Evolutionary conservation across 768 basidiomycete genomes (phyloP).

Genomic region (Lactifluus subvellereus): DNA sequence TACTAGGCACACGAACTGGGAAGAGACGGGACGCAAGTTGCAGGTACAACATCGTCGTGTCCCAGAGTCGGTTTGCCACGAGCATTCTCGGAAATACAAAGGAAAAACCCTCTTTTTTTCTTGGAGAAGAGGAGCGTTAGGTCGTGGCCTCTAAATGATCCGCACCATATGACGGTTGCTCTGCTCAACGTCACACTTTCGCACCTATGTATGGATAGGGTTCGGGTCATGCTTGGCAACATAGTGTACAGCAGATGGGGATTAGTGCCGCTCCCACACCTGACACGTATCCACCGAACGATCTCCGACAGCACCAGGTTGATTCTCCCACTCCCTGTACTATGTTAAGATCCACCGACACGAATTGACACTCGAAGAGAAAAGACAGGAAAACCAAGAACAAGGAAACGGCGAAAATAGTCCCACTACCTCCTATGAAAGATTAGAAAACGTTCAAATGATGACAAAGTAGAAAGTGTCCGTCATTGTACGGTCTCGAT

Average conservation of each 20-base stretch:
- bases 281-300: neutral
- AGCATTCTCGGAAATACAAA: no score
- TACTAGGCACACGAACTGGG: no score
- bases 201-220: no score
- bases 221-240: no score
- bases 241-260: neutral
- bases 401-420: neutral
- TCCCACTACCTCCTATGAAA: conserved; percentile 17
- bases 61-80: no score
- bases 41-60: no score
- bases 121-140: no score
- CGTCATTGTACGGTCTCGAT: neutral
- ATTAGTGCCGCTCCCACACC: neutral
- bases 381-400: neutral
- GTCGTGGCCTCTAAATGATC: no score
- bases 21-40: no score
- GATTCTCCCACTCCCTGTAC: neutral
- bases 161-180: no score
- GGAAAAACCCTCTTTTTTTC: no score
- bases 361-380: neutral
- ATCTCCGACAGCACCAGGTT: neutral
- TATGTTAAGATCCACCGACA: neutral
- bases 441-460: conserved; percentile 13
- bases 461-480: conserved; percentile 7
- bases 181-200: no score